phyloP scores from a whole-genome alignment of 1,284 basidiomycete genomes.

The Mycena sp. region DNA sequence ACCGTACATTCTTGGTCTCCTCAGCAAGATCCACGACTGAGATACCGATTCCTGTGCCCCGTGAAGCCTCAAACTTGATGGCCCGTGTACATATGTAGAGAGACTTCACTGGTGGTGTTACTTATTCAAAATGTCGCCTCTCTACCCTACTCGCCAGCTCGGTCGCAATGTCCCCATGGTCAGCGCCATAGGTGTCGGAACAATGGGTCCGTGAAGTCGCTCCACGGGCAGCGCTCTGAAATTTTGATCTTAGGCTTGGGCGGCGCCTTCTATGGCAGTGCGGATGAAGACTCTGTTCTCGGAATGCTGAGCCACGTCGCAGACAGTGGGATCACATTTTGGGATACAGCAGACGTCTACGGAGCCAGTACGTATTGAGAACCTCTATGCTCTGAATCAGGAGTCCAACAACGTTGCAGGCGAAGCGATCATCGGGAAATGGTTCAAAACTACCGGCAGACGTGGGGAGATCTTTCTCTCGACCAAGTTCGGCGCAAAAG shows the following conservation, averaged over 20 bases:
- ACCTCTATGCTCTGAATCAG: not conserved
- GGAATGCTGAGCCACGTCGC: constrained; percentile 20
- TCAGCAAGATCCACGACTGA: too few species aligned
- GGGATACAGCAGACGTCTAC: constrained; percentile 28
- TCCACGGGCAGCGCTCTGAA: not conserved
- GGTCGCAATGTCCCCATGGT: constrained; percentile 38
- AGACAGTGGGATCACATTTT: constrained; percentile 28
- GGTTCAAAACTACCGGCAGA: constrained; percentile 37
- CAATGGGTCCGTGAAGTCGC: constrained; percentile 30
- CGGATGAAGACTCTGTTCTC: constrained; percentile 6
- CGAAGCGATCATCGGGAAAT: constrained; percentile 36
- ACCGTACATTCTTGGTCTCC: too few species aligned
- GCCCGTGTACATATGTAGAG: too few species aligned
- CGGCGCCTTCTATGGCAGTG: constrained; percentile 2
- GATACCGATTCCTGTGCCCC: too few species aligned
- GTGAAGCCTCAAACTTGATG: too few species aligned
- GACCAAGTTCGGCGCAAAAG: constrained; percentile 43
- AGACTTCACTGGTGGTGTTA: too few species aligned
- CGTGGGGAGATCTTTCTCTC: constrained; percentile 41
- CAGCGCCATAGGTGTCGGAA: constrained; percentile 38
- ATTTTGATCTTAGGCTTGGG: not conserved
- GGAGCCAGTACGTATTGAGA: constrained; percentile 26
- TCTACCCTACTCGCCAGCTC: constrained; percentile 36
- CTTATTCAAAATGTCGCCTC: too few species aligned
- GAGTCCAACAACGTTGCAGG: constrained; percentile 20